phyloP scores from a whole-genome alignment of 352 stramenopile genomes.

The Globisporangium paddicum region DNA sequence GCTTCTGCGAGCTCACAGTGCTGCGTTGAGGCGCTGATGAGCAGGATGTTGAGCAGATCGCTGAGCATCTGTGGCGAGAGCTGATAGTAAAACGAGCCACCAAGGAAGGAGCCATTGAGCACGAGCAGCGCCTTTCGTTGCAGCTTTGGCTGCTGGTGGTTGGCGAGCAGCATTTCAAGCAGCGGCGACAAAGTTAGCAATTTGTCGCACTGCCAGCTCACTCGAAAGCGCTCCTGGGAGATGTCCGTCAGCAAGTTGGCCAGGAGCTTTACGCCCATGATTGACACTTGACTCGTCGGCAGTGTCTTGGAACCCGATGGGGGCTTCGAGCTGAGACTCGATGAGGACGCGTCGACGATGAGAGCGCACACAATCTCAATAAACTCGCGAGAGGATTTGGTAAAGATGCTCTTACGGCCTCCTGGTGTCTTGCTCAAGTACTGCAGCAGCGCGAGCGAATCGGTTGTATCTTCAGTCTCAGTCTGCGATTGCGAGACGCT shows the following conservation, averaged over 20 bases:
- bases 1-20: constrained; percentile 35
- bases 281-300: constrained; percentile 8
- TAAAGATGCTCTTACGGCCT: constrained; percentile 22
- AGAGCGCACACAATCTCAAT: constrained; percentile 18
- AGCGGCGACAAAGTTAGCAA: constrained; percentile 24
- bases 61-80: constrained; percentile 47
- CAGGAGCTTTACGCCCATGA: constrained; percentile 38
- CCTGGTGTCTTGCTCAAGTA: constrained; percentile 22
- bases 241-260: constrained; percentile 38
- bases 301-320: not conserved
- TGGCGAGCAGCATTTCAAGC: constrained; percentile 22
- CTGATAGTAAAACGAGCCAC: constrained; percentile 31
- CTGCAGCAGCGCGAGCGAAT: constrained; percentile 16
- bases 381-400: constrained; percentile 13
- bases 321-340: not conserved
- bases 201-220: constrained; percentile 23
- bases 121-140: constrained; percentile 42
- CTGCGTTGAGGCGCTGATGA: constrained; percentile 40
- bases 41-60: constrained; percentile 57
- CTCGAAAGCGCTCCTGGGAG: constrained; percentile 15
- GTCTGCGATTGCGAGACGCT: not conserved
- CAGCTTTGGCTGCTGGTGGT: constrained; percentile 37
- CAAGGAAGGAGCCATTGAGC: constrained; percentile 30
- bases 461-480: not conserved
- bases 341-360: constrained; percentile 1